phyloP scores from a whole-genome alignment of 1,284 basidiomycete species.

The Heterobasidion irregulare region DNA sequence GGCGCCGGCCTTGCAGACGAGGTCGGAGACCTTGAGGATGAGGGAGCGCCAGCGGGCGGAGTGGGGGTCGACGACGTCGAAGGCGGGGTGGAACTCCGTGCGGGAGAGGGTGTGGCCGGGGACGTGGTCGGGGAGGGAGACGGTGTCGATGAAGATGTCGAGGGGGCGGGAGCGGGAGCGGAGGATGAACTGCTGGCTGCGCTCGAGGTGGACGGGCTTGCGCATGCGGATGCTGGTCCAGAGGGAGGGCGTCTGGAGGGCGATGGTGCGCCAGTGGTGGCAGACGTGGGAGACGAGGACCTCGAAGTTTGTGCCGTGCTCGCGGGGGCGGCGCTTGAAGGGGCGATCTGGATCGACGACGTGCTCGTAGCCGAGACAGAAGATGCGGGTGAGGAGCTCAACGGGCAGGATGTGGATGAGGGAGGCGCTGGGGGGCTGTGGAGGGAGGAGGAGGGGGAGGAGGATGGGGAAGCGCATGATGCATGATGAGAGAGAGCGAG shows the following conservation, averaged over 20 bases:
- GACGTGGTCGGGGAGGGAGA: slow-evolving; percentile 35
- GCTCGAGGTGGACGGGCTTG: slow-evolving; percentile 35
- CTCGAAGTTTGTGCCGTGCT: slow-evolving; percentile 32
- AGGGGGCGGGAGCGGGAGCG: slow-evolving; percentile 30
- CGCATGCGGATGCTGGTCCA: slow-evolving; percentile 50
- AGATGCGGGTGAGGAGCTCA: slow-evolving; percentile 46
- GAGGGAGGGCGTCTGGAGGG: slow-evolving; percentile 36
- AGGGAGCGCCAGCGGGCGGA: slow-evolving; percentile 47
- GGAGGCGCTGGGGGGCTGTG: neutral
- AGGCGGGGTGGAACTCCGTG: slow-evolving; percentile 33
- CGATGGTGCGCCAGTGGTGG: slow-evolving; percentile 42
- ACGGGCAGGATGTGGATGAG: slow-evolving; percentile 41
- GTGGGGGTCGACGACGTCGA: slow-evolving; percentile 38
- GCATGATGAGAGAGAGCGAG: neutral
- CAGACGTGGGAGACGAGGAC: slow-evolving; percentile 47
- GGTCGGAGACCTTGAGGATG: slow-evolving; percentile 48
- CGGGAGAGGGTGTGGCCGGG: slow-evolving; percentile 38
- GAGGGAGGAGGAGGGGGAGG: neutral
- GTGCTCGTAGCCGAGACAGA: slow-evolving; percentile 40
- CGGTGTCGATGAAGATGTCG: slow-evolving; percentile 50
- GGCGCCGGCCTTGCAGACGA: slow-evolving; percentile 43
- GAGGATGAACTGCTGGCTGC: slow-evolving; percentile 36
- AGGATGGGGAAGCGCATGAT: neutral
- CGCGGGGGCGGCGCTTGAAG: slow-evolving; percentile 7
- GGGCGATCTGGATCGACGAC: slow-evolving; percentile 32